Evolutionary conservation across 805 yeast species (phyloP).

Genomic region (Yarrowia osloensis): DNA sequence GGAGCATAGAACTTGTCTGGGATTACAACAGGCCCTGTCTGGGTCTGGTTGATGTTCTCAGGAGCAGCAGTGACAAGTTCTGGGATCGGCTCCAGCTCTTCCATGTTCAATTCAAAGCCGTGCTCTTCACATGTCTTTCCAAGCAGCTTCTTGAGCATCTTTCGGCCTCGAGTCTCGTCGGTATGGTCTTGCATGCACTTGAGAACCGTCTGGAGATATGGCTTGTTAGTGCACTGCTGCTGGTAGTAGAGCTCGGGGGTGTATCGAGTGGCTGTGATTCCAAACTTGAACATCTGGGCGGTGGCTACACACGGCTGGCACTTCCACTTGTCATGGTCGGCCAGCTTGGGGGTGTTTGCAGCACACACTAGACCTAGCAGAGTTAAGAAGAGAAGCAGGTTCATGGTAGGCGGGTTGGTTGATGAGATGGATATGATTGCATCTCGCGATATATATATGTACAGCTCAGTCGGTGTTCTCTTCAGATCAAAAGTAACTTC

Average conservation of each 20-base stretch:
- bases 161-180: background rate
- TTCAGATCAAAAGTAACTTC: background rate
- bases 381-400: background rate
- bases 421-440: background rate
- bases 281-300: conserved; percentile 20
- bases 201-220: conserved; percentile 12
- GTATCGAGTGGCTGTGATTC: conserved; percentile 2
- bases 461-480: background rate
- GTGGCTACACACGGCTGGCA: conserved; percentile 7
- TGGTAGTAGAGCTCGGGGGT: conserved; percentile 1
- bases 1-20: background rate
- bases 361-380: background rate
- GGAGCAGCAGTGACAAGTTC: background rate
- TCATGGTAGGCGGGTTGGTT: background rate
- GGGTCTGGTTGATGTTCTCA: conserved; percentile 2
- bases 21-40: background rate
- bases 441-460: background rate
- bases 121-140: background rate
- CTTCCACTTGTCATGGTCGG: conserved; percentile 9
- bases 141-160: background rate
- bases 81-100: background rate
- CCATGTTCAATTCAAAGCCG: background rate
- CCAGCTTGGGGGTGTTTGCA: background rate
- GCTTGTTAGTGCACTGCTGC: conserved; percentile 16
- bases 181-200: conserved; percentile 23